Conservation (phyloP, 208 protist genomes). For the Acanthamoeba royreba region DNA sequence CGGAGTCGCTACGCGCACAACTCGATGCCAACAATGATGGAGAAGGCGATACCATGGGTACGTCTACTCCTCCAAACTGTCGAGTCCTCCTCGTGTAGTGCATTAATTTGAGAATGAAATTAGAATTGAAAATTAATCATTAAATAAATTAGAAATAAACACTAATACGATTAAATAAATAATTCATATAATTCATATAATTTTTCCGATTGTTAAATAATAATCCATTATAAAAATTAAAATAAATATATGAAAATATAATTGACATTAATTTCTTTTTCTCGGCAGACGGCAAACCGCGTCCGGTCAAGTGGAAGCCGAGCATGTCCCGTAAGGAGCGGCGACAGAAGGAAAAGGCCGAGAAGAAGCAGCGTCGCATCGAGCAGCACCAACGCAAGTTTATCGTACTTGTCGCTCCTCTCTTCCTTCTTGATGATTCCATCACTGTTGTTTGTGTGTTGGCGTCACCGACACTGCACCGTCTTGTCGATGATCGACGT, state of each 20-base stretch:
- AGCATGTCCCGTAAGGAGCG: background rate
- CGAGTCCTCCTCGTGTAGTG: too few relatives aligned
- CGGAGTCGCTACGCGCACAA: background rate
- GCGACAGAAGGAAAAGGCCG: background rate
- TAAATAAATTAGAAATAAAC: too few relatives aligned
- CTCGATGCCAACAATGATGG: background rate
- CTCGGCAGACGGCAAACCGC: background rate
- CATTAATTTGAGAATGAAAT: too few relatives aligned
- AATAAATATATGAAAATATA: background rate
- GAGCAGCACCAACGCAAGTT: background rate
- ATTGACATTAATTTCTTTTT: background rate
- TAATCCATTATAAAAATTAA: background rate
- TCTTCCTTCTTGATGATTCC: background rate
- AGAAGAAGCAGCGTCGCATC: background rate
- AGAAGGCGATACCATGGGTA: background rate
- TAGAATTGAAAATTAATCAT: too few relatives aligned
- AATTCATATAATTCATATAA: too few relatives aligned
- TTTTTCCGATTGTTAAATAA: too few relatives aligned
- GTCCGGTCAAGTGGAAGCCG: background rate
- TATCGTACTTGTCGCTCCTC: background rate
- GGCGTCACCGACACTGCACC: too few relatives aligned
- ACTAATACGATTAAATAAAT: too few relatives aligned
- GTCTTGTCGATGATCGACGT: too few relatives aligned
- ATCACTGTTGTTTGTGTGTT: background rate
- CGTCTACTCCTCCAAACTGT: background rate